Base-by-base conservation (phyloP, 2,329 filamentous ascomycete genomes). In the Exophiala sp. region DNA sequence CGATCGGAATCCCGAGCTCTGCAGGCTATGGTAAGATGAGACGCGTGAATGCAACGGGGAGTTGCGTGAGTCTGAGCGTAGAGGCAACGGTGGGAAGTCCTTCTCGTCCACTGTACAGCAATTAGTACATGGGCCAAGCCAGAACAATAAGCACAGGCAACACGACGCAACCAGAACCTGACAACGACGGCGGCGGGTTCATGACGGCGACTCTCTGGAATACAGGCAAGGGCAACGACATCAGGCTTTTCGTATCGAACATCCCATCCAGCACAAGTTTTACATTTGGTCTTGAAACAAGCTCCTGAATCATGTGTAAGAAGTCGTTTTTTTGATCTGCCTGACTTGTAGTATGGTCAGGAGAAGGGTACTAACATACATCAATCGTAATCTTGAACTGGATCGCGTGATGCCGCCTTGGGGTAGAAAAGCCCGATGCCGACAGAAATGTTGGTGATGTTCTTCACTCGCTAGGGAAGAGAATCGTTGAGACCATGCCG, bases 361-460 rank as follows among this genome's bases (percentile, higher is more conserved):
- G 41, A 27, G 46, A 53, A 53, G 70, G 70, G 71, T 67, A 68
- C 72, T 73, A 73, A 73, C 71, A 67, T 73, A 73, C 71, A 73
- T 71, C 65, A 62, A 48, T 53, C 48, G 55, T 50, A 51, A 43
- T 48, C 50, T 47, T 57, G 50, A 50, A 67, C 52, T 48, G 63
- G 63, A 66, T 68, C 65, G 58, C 46, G 64, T 59, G 57, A 63
- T 60, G 64, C 58, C 62, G 62, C 63, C n/a, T 60, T 37, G n/a
- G 34, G 19, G 14, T 18, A 37, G 56, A 53, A 56, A 40, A 63
- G 64, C 62, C 63, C 62, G 63, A 65, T 67, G 67, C 64, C 65
- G 63, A 61, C 63, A 55, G 55, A 57, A 60, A 59, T 50, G 56
- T 60, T 52, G 58, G 53, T 57, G 51, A 55, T 49, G 50, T 41